Conservation (phyloP, 768 basidiomycete species). For the Rossbeevera mucosa region DNA sequence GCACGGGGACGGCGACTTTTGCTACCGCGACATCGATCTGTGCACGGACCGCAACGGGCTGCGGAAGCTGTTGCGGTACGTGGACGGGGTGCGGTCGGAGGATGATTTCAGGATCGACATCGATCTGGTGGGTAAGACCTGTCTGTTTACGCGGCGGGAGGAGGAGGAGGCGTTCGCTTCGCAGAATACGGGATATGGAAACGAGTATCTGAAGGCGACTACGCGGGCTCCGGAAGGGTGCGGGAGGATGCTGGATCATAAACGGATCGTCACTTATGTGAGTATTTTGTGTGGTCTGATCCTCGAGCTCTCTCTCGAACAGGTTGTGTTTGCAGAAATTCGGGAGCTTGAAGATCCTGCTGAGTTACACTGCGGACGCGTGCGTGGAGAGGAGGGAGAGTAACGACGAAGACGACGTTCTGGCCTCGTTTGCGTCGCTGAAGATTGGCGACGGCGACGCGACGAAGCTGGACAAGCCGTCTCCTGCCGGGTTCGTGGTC, state of each 20-base stretch:
- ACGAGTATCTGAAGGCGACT: conserved; percentile 56
- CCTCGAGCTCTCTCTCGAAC: background rate
- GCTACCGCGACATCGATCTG: conserved; percentile 35
- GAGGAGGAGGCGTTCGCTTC: conserved; percentile 19
- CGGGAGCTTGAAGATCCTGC: conserved; percentile 51
- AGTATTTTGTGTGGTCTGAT: conserved; percentile 25
- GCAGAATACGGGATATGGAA: conserved; percentile 45
- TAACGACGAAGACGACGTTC: conserved; percentile 24
- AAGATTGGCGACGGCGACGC: conserved; percentile 8
- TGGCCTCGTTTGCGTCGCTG: conserved; percentile 24
- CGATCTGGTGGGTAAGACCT: conserved; percentile 56
- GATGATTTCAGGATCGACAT: conserved; percentile 65
- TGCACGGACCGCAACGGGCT: conserved; percentile 65
- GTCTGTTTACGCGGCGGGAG: conserved; percentile 59
- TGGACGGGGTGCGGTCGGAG: conserved; percentile 14
- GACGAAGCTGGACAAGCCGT: background rate
- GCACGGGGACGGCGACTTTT: conserved; percentile 21
- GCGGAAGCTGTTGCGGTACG: conserved; percentile 59
- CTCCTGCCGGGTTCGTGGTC: conserved; percentile 14
- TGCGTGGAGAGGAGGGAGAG: conserved; percentile 14
- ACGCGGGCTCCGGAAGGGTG: conserved; percentile 48
- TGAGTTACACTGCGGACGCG: conserved; percentile 56
- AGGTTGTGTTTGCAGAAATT: conserved; percentile 40
- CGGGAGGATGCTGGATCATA: conserved; percentile 50
- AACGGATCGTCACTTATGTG: conserved; percentile 62